Conservation (phyloP, 495 filamentous ascomycete genomes). For the Xylaria telfairii region DNA sequence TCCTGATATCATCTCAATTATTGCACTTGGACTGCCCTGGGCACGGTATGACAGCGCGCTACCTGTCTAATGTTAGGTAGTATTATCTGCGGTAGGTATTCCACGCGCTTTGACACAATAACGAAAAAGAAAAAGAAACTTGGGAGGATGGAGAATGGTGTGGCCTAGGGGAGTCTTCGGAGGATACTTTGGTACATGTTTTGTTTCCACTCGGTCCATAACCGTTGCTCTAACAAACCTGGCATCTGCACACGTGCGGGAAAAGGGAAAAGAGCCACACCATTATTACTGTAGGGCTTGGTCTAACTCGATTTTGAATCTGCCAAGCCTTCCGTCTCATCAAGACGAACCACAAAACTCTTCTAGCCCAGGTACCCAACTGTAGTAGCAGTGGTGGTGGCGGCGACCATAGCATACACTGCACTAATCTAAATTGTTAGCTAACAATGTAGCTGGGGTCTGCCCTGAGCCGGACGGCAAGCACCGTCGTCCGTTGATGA, state of each 20-base stretch:
- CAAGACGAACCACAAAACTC: constrained; percentile 16
- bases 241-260: constrained; percentile 27
- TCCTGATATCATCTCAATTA: constrained; percentile 6
- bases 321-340: constrained; percentile 13
- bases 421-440: background rate
- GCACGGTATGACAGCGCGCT: background rate
- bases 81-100: background rate
- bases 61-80: constrained; percentile 9
- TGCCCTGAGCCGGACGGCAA: constrained; percentile 16
- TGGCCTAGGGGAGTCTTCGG: background rate
- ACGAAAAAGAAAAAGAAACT: background rate
- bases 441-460: background rate
- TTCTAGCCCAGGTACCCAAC: constrained; percentile 15
- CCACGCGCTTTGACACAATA: background rate
- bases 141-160: background rate
- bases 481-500: constrained; percentile 5
- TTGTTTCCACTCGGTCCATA: background rate
- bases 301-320: constrained; percentile 13
- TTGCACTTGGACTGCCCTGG: background rate
- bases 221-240: constrained; percentile 17
- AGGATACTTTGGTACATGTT: background rate
- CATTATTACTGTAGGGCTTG: constrained; percentile 24
- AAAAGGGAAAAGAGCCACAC: constrained; percentile 16
- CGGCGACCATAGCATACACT: constrained; percentile 1
- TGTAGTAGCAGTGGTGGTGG: background rate